Evolutionary conservation across 2,329 filamentous ascomycete genomes (phyloP).

Genomic region (Ustulina deusta): DNA sequence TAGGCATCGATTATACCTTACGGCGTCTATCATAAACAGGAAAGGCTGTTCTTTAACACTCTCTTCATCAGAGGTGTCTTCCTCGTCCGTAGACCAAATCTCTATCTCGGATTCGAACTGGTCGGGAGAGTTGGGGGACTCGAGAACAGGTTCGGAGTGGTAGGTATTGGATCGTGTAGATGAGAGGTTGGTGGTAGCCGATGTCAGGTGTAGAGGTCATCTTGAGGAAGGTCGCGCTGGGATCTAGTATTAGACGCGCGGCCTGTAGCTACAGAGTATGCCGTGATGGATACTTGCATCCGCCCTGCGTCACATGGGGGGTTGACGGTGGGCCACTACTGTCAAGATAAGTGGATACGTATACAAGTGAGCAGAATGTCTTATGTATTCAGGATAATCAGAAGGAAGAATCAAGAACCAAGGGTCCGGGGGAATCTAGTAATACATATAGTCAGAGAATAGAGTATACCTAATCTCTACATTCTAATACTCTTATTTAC

Average conservation of each 20-base stretch:
- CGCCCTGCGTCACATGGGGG: not conserved
- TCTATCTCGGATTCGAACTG: not conserved
- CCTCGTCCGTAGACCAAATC: not conserved
- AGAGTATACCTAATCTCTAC: too few relatives aligned
- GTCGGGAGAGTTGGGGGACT: not conserved
- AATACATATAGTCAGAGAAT: too few relatives aligned
- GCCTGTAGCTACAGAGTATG: constrained; percentile 7
- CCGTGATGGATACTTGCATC: constrained; percentile 1
- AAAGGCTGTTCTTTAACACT: not conserved
- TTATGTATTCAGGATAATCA: too few relatives aligned
- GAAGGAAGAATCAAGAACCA: too few relatives aligned
- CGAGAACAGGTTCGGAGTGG: not conserved
- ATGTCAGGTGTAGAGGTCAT: not conserved
- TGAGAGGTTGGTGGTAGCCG: not conserved
- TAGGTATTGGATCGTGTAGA: not conserved
- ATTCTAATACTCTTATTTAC: too few relatives aligned
- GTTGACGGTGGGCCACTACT: constrained; percentile 7
- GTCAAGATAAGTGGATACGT: too few relatives aligned
- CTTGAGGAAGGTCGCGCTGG: constrained; percentile 7
- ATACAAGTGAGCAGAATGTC: too few relatives aligned
- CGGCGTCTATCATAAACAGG: not conserved
- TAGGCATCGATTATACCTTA: constrained; percentile 1
- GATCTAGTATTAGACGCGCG: constrained; percentile 7
- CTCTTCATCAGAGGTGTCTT: not conserved
- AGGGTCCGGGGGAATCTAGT: too few relatives aligned